Base-by-base conservation (phyloP, 345 rosid species). In the Alliaria petiolata region DNA sequence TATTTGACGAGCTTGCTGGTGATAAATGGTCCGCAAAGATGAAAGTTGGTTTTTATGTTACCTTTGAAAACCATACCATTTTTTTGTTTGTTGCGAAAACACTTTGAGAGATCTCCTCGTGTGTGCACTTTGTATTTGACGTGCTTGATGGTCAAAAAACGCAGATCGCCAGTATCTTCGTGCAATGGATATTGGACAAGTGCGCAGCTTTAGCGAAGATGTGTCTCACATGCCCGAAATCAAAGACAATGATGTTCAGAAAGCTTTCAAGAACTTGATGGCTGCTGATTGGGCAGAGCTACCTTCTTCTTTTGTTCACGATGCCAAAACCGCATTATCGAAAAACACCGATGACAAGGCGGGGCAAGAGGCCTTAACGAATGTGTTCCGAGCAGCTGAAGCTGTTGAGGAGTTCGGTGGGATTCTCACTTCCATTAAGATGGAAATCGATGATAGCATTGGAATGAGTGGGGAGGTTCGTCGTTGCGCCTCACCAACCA, bases 391-490 rank as follows among this genome's bases (percentile, higher is more conserved):
- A 38, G 85, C 99, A 42, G 97, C 95, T 61, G 95, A 91, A 80
- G 99, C 97, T 8, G 95, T 83, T 39, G 95, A 95, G 76, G 93
- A 91, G 65, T 91, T 95, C 50, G 70, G 83, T 54, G 96, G 93
- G 50, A 80, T 83, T 68, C 79, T 95, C 35, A 86, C 81, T 16
- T 80, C 89, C 61, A 43, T 95, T 6, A 89, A 89, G 74, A 85
- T 91, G 95, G 97, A 89, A 65, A 82, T 95, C 68, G 97, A 95
- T 76, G 96, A 95, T 62, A 82, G 85, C 71, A 82, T 93, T 17
- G 98, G 96, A 73, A 2, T 77, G 83, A 84, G 96, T 70, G 96
- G 97, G 12, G 99, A 95, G 97, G 99, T 95, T 83, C 33, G 71
- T 53, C 13, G 0, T 40, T 67, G 17, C 22, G 13, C 36, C 31